phyloP scores from a whole-genome alignment of 805 yeast genomes.

The Saccharomycopsis selenospora region DNA sequence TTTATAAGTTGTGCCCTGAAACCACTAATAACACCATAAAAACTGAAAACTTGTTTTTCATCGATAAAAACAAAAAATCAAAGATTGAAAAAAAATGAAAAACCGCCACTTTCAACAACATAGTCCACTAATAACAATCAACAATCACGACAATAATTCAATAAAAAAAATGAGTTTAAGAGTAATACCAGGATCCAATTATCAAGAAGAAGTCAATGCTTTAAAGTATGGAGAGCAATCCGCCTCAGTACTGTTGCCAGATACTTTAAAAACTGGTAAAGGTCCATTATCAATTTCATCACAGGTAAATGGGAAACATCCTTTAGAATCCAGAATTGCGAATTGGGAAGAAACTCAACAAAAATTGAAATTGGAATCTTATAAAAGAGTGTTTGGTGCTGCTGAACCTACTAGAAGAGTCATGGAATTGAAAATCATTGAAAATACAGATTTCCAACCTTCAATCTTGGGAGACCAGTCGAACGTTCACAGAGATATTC shows the following conservation, averaged over 20 bases:
- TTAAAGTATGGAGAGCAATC: conserved; percentile 39
- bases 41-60: no score
- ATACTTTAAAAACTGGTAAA: conserved; percentile 54
- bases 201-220: conserved; percentile 35
- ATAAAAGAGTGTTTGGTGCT: conserved; percentile 80
- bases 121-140: no score
- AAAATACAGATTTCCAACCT: conserved; percentile 65
- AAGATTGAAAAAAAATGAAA: no score
- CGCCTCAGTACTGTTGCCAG: conserved; percentile 63
- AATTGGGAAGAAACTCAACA: conserved; percentile 78
- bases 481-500: conserved; percentile 66
- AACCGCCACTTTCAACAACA: no score
- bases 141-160: no score
- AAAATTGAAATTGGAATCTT: conserved; percentile 62
- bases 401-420: conserved; percentile 89
- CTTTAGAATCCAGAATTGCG: conserved; percentile 66
- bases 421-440: conserved; percentile 78
- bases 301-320: conserved; percentile 72
- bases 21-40: no score
- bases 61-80: no score
- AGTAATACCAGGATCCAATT: conserved; percentile 12
- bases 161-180: no score
- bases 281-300: conserved; percentile 51
- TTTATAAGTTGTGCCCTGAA: no score
- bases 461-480: conserved; percentile 49